phyloP scores from a whole-genome alignment of 2,329 filamentous ascomycete genomes.

The Zymoseptoria ardabiliae region DNA sequence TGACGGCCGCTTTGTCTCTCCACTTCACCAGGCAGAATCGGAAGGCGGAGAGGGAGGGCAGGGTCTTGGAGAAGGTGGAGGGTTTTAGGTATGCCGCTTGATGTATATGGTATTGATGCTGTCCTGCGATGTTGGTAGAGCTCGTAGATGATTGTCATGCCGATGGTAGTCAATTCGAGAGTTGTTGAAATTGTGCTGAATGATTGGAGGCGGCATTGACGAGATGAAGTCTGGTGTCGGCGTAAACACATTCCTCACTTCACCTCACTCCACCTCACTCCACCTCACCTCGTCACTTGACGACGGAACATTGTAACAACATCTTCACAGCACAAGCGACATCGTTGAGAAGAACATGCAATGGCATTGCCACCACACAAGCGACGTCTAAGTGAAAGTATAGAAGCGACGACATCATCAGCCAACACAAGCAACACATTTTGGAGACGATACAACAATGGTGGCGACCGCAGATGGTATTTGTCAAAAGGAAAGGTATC shows the following conservation, averaged over 20 bases:
- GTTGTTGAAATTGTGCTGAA: no score
- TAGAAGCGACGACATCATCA: neutral
- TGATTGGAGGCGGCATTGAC: no score
- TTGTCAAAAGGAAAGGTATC: neutral
- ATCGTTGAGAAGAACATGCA: no score
- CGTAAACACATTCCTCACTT: no score
- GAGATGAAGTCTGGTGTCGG: no score
- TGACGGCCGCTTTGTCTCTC: slow-evolving; percentile 8
- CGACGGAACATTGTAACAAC: no score
- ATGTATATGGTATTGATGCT: neutral
- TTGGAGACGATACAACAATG: neutral
- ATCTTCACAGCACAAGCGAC: no score
- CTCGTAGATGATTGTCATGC: neutral
- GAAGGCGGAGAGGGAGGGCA: slow-evolving; percentile 11
- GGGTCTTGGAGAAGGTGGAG: slow-evolving; percentile 11
- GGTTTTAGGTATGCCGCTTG: slow-evolving; percentile 12
- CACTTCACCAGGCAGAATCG: slow-evolving; percentile 15
- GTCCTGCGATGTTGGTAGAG: neutral
- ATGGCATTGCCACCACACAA: no score
- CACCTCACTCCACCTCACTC: no score
- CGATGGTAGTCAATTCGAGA: neutral
- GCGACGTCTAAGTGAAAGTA: neutral
- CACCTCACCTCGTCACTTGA: no score
- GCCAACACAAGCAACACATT: neutral
- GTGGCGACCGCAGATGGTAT: neutral